phyloP scores from a whole-genome alignment of 2,329 filamentous ascomycete genomes.

The Apiospora sp. region DNA sequence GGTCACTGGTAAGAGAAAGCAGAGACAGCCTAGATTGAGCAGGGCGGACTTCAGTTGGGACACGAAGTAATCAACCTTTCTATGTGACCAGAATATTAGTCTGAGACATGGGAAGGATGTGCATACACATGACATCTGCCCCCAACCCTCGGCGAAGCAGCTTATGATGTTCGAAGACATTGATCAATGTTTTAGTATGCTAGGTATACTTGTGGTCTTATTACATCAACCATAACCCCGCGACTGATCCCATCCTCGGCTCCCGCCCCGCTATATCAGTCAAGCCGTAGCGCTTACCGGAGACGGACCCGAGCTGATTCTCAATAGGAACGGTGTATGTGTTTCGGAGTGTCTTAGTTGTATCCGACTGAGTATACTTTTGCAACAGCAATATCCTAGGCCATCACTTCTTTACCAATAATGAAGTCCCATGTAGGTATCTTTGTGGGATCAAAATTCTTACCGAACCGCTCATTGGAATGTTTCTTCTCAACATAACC shows the following conservation, averaged over 20 bases:
- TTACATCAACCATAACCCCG: neutral
- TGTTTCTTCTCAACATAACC: neutral
- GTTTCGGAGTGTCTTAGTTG: neutral
- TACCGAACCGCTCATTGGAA: neutral
- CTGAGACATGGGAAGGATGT: neutral
- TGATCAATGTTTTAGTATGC: too few relatives aligned
- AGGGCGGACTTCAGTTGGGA: neutral
- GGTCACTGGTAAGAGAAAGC: neutral
- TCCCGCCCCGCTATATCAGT: neutral
- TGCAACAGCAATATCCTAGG: neutral
- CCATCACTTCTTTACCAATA: neutral
- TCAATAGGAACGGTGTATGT: neutral
- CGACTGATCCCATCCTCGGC: neutral
- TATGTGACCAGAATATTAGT: neutral
- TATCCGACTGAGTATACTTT: neutral
- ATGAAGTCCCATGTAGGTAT: slow-evolving; percentile 1
- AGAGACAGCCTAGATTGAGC: neutral
- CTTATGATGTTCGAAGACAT: neutral
- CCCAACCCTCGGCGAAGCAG: neutral
- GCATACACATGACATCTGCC: neutral
- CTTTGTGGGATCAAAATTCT: neutral
- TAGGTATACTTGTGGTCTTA: neutral
- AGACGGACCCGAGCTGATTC: slow-evolving; percentile 4
- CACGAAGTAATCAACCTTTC: neutral
- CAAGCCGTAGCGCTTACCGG: neutral